These are phyloP conservation scores for Dictyostelium purpureum DNA, from an alignment of 78 protist species.

Conservation along the genomic window DNA sequence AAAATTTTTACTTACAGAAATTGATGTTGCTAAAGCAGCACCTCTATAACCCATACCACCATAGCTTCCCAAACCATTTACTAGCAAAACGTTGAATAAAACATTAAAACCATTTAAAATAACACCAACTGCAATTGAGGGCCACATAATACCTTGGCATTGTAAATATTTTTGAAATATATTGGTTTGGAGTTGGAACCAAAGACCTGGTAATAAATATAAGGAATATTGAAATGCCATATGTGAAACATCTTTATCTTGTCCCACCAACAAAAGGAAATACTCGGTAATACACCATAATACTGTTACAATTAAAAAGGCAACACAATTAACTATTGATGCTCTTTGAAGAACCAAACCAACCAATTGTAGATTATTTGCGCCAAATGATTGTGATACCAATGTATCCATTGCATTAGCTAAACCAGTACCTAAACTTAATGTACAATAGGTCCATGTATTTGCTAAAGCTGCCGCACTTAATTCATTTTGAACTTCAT, in stretches of 20 bases:
- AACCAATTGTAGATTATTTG: conserved; percentile 41
- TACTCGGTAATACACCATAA: conserved; percentile 36
- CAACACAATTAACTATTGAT: not conserved
- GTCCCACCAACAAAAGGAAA: conserved; percentile 14
- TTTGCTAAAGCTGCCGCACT: conserved; percentile 67
- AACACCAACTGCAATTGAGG: conserved; percentile 50
- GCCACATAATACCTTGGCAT: conserved; percentile 74
- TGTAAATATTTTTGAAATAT: conserved; percentile 64
- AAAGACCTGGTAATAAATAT: conserved; percentile 48
- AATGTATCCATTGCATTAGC: conserved; percentile 63
- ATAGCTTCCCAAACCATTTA: conserved; percentile 9
- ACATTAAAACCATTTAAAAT: conserved; percentile 49
- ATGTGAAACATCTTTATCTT: not conserved
- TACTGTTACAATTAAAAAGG: conserved; percentile 7
- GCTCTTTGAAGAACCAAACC: conserved; percentile 62
- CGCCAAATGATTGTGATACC: conserved; percentile 55
- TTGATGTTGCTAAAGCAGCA: conserved; percentile 33
- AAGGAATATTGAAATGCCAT: conserved; percentile 41
- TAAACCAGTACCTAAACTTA: conserved; percentile 31
- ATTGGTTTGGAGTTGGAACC: conserved; percentile 24
- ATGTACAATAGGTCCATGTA: conserved; percentile 76
- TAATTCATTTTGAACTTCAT: conserved; percentile 23
- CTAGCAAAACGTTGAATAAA: conserved; percentile 29
- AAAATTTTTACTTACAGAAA: conserved; percentile 31
- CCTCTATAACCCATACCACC: conserved; percentile 23